Evolutionary conservation across 495 filamentous ascomycete species (phyloP), one percentile per base, ranked within the genome.

Genomic region (Neurospora hispaniola): DNA sequence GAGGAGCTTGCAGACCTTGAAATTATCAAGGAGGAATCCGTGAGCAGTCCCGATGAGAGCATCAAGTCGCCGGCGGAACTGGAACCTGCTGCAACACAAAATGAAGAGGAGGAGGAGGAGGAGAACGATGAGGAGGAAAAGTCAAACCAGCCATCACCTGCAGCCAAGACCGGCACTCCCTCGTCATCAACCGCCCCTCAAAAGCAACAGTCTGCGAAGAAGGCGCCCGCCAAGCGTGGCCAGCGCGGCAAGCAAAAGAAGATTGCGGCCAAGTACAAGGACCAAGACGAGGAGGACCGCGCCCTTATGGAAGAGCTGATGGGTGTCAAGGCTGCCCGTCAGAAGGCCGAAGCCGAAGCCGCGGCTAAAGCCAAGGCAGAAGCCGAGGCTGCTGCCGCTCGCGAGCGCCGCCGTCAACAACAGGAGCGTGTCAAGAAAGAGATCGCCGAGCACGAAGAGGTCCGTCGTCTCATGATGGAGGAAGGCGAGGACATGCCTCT

Each of bases 251-350:
- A 97, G 79, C 88, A 89, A 66, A 97, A 96, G 84, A 97, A 96
- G 78, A 88, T 92, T 0, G 93, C 93, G 38, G 82, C 87, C 68
- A 98, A 98, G 82, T 99, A 99, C 80, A 94, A 93, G 42, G 86
- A 96, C 76, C 96, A 99, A 86, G 94, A 97, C 77, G 94, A 96
- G 20, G 94, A 96, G 78, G 96, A 99, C 75, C 92, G 94, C 48
- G 88, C 86, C 42, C 85, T 94, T 2, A 94, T 94, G 71, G 89
- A 97, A 78, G 87, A 88, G 18, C 85, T 98, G 18, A 89, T 97
- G 12, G 96, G 96, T 48, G 90, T 92, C 14, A 84, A 89, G 71
- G 88, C 89, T 1, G 86, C 83, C 1, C 80, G 79, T 12, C 80
- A 86, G 75, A 85, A 86, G 41, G 86, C 84, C 20, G 82, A 87